These are phyloP conservation scores for Penicillium sp. DNA, from an alignment of 2,329 filamentous ascomycete genomes.

Conservation along the genomic window DNA sequence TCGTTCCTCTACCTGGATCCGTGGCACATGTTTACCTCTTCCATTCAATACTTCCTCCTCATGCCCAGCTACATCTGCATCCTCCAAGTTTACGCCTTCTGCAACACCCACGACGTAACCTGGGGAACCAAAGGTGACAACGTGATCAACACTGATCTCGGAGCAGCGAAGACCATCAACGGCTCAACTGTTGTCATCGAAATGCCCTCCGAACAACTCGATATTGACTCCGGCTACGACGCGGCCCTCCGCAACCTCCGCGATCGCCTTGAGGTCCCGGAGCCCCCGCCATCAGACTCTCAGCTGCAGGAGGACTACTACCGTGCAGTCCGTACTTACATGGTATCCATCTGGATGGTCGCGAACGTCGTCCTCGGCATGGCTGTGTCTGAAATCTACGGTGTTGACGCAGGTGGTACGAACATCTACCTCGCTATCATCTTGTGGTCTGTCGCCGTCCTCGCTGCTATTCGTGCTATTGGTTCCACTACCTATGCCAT, in stretches of 20 bases:
- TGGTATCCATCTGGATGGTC: conserved; percentile 91
- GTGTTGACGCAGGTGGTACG: conserved; percentile 57
- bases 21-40: conserved; percentile 97
- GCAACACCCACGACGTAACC: conserved; percentile 96
- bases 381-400: conserved; percentile 81
- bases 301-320: conserved; percentile 98
- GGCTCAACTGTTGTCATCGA: conserved; percentile 80
- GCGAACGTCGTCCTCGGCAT: conserved; percentile 88
- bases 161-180: conserved; percentile 69
- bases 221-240: conserved; percentile 96
- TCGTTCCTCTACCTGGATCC: conserved; percentile 93
- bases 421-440: conserved; percentile 92
- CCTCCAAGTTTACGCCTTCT: conserved; percentile 95
- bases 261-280: conserved; percentile 75
- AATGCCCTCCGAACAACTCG: conserved; percentile 94
- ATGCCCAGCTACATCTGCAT: conserved; percentile 93
- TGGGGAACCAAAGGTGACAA: conserved; percentile 99
- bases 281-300: conserved; percentile 54
- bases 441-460: conserved; percentile 75
- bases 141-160: conserved; percentile 82
- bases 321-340: conserved; percentile 91
- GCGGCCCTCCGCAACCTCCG: conserved; percentile 92
- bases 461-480: conserved; percentile 80
- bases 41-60: conserved; percentile 83
- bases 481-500: conserved; percentile 73